phyloP scores from a whole-genome alignment of 345 rosid genomes.

The Excoecaria cochinchinensis region DNA sequence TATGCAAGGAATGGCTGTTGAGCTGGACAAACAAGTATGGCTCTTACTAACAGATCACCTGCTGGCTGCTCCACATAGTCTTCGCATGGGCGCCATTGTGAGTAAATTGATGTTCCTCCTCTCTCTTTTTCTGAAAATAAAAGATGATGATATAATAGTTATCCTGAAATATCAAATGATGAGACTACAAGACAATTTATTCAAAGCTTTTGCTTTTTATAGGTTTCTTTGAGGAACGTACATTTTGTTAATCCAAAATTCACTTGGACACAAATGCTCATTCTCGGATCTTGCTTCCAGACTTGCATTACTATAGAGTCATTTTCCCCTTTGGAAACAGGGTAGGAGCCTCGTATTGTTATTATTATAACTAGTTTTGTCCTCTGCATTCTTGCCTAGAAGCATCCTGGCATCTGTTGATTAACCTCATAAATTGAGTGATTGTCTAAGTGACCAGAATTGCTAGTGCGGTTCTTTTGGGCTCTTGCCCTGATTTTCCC shows the following conservation, averaged over 20 bases:
- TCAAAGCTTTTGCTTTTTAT: conserved; percentile 23
- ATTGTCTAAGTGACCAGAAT: neutral
- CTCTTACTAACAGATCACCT: conserved; percentile 67
- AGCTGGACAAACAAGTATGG: conserved; percentile 84
- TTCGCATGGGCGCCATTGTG: conserved; percentile 74
- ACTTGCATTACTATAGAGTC: conserved; percentile 62
- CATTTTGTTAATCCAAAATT: conserved; percentile 76
- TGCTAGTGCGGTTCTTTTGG: neutral
- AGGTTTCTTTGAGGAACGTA: conserved; percentile 70
- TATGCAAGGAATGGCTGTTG: conserved; percentile 74
- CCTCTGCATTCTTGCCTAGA: neutral
- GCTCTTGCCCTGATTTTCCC: neutral
- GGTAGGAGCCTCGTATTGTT: conserved; percentile 41
- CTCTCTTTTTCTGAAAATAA: neutral
- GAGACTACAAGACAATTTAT: neutral
- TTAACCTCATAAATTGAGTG: conserved; percentile 1
- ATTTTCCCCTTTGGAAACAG: conserved; percentile 74
- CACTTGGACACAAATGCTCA: conserved; percentile 59
- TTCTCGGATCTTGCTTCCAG: conserved; percentile 80
- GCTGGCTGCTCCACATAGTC: conserved; percentile 54
- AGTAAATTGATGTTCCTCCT: conserved; percentile 27
- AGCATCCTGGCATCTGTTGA: neutral
- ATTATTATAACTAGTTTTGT: neutral
- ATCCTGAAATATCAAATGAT: neutral
- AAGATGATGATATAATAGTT: neutral